Conservation (phyloP, 148 eudicot species). For the Linanthus parryae region DNA sequence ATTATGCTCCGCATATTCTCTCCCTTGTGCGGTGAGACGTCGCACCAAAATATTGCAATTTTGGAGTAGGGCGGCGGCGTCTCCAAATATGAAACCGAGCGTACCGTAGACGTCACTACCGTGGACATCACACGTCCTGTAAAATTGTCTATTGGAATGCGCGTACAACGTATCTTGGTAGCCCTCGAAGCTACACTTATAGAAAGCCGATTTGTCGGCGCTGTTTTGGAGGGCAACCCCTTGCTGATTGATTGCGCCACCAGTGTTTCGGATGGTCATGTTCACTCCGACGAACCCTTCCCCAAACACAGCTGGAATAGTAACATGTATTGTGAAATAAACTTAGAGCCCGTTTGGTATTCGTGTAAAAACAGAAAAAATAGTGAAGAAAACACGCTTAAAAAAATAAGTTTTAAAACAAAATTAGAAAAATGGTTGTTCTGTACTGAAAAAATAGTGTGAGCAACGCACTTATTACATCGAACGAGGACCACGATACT, state of each 20-base stretch:
- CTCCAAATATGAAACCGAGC: conserved; percentile 83
- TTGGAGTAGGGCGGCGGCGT: conserved; percentile 67
- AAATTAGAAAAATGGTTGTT: too few species aligned
- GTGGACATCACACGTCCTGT: conserved; percentile 64
- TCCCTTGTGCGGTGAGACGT: conserved; percentile 59
- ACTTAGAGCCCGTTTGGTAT: too few species aligned
- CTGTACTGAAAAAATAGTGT: too few species aligned
- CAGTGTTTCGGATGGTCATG: conserved; percentile 69
- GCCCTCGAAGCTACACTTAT: conserved; percentile 71
- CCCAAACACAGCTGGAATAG: conserved; percentile 51
- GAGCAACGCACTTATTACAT: too few species aligned
- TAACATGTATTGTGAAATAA: too few species aligned
- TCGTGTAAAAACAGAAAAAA: too few species aligned
- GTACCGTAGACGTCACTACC: too few species aligned
- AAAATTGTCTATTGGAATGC: conserved; percentile 74
- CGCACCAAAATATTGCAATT: conserved; percentile 58
- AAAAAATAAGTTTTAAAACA: too few species aligned
- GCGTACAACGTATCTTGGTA: conserved; percentile 84
- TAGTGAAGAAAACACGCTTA: too few species aligned
- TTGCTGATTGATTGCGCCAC: conserved; percentile 67
- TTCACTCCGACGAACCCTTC: conserved; percentile 54
- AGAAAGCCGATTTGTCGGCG: conserved; percentile 68
- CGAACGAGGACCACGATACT: too few species aligned
- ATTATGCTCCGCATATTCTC: conserved; percentile 67
- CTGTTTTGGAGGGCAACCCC: conserved; percentile 74